phyloP scores from a whole-genome alignment of 768 basidiomycete genomes.

The Leccinum incarnatum region DNA sequence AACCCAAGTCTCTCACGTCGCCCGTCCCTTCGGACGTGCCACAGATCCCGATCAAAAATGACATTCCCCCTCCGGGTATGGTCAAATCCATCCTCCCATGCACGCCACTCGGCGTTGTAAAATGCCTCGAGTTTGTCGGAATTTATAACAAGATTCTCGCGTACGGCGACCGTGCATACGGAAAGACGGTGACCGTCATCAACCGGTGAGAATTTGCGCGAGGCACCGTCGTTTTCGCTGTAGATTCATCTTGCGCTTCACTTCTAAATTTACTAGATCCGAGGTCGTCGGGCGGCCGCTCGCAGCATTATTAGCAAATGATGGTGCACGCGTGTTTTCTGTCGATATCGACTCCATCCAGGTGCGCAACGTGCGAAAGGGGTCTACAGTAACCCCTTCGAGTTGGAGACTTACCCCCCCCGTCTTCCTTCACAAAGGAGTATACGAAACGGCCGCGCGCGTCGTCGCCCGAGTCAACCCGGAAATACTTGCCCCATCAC shows the following conservation, averaged over 20 bases:
- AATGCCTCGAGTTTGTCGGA: constrained; percentile 85
- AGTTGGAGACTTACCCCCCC: constrained; percentile 1
- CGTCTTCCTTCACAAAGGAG: constrained; percentile 44
- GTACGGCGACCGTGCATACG: constrained; percentile 94
- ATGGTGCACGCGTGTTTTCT: constrained; percentile 93
- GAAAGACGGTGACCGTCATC: constrained; percentile 89
- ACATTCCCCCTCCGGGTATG: constrained; percentile 74
- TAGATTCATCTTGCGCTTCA: not conserved
- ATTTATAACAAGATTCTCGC: constrained; percentile 92
- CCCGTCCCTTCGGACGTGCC: constrained; percentile 36
- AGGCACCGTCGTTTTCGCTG: not conserved
- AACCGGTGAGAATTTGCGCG: constrained; percentile 60
- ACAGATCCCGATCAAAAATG: constrained; percentile 39
- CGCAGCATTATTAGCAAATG: constrained; percentile 94
- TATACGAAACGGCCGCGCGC: constrained; percentile 86
- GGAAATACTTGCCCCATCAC: constrained; percentile 81
- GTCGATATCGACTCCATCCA: constrained; percentile 95
- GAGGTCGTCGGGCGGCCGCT: constrained; percentile 97
- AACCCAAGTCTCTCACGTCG: constrained; percentile 65
- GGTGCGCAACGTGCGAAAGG: constrained; percentile 33
- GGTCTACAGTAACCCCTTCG: not conserved
- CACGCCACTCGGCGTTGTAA: constrained; percentile 95
- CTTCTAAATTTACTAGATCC: constrained; percentile 48
- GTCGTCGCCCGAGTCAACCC: constrained; percentile 35
- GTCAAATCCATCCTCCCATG: constrained; percentile 98